Evolutionary conservation across 306 rosid species (phyloP).

Genomic region (Prunus campanulata): DNA sequence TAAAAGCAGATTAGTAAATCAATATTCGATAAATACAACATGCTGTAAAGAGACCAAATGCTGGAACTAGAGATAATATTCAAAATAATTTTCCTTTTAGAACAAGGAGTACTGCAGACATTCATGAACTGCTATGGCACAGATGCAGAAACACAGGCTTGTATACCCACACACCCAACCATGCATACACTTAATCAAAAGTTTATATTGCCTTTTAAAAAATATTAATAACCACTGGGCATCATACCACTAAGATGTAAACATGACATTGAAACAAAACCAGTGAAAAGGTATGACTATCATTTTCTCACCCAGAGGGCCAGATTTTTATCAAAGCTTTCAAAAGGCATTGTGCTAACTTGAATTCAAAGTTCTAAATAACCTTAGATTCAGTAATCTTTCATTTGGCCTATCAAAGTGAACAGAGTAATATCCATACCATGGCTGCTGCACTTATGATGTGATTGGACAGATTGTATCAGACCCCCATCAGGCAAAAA

Average conservation of each 20-base stretch:
- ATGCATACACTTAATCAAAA: not conserved
- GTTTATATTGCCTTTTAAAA: not conserved
- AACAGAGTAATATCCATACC: constrained; percentile 39
- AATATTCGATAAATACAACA: not conserved
- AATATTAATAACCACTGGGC: not conserved
- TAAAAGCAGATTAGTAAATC: constrained; percentile 18
- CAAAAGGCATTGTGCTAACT: not conserved
- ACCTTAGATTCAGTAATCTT: not conserved
- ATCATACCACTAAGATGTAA: not conserved
- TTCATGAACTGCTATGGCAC: not conserved
- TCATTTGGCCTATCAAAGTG: not conserved
- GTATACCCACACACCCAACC: not conserved
- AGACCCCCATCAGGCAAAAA: constrained; percentile 51
- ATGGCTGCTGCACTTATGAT: constrained; percentile 47
- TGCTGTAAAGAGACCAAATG: not conserved
- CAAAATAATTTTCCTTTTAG: not conserved
- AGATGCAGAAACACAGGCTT: not conserved
- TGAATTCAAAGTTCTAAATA: not conserved
- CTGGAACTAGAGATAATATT: no score
- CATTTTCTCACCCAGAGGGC: not conserved
- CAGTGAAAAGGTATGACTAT: not conserved
- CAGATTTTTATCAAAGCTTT: constrained; percentile 4
- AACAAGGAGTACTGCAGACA: not conserved
- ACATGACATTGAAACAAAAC: not conserved
- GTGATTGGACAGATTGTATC: constrained; percentile 63